Evolutionary conservation across 805 yeast genomes (phyloP).

Genomic region (Teunomyces barrocoloradensis): DNA sequence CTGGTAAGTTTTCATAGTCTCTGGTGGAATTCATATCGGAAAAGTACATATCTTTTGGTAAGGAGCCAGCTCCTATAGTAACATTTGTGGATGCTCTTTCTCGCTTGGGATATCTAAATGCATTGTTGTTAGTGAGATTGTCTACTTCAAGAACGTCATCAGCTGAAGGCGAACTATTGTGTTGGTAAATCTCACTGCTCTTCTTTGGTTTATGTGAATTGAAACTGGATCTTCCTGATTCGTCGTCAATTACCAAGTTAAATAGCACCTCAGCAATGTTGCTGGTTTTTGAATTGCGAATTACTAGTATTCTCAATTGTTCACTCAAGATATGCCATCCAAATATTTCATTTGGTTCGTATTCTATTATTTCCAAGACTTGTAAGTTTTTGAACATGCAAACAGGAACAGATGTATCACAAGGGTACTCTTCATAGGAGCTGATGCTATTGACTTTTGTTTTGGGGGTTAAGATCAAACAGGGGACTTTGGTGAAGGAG

Average conservation of each 20-base stretch:
- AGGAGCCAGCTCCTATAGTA: conserved; percentile 26
- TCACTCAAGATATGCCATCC: conserved; percentile 64
- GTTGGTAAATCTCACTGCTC: conserved; percentile 7
- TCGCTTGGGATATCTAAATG: conserved; percentile 23
- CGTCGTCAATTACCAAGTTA: conserved; percentile 55
- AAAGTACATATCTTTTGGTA: conserved; percentile 17
- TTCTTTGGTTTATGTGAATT: conserved; percentile 20
- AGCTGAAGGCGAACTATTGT: not conserved
- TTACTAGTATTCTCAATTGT: conserved; percentile 51
- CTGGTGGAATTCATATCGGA: conserved; percentile 9
- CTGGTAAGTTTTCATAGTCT: conserved; percentile 27
- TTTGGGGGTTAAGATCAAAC: conserved; percentile 59
- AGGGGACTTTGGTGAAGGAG: conserved; percentile 64
- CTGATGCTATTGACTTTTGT: conserved; percentile 54
- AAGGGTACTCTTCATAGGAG: conserved; percentile 68
- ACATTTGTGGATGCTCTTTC: conserved; percentile 22
- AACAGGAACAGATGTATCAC: conserved; percentile 68
- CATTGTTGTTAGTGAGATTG: conserved; percentile 13
- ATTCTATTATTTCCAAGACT: conserved; percentile 57
- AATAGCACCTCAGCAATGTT: conserved; percentile 54
- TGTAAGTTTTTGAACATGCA: conserved; percentile 58
- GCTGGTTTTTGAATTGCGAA: conserved; percentile 49
- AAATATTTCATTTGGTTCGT: conserved; percentile 61
- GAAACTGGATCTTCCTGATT: conserved; percentile 37
- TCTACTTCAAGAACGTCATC: conserved; percentile 11